Percentiles rank a stretch among this genome's conserved stretches.
phyloP scores from a whole-genome alignment of 805 yeast genomes.

The Candida vaughaniae region DNA sequence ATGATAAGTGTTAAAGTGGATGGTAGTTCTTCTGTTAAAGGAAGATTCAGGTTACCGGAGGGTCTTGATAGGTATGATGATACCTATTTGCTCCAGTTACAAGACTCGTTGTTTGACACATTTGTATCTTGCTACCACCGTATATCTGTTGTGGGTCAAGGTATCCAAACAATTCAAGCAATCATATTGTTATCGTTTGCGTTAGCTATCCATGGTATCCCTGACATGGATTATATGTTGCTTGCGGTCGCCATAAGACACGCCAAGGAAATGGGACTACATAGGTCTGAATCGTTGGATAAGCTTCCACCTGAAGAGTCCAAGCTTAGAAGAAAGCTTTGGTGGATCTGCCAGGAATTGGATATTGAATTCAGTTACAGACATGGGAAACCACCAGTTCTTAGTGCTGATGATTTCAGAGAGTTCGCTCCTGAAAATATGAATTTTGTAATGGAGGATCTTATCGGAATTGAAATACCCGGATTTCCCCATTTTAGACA shows the following conservation, averaged over 20 bases:
- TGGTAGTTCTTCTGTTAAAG: background rate
- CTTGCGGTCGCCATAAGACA: constrained; percentile 33
- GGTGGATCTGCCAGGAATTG: constrained; percentile 35
- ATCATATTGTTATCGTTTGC: constrained; percentile 45
- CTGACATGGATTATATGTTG: constrained; percentile 28
- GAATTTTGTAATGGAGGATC: background rate
- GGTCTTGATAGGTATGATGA: background rate
- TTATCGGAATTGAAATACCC: background rate
- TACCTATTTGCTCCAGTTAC: constrained; percentile 5
- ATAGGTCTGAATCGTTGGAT: constrained; percentile 29
- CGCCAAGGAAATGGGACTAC: constrained; percentile 43
- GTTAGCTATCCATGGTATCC: constrained; percentile 27
- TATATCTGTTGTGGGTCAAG: constrained; percentile 49
- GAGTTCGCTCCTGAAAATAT: constrained; percentile 1
- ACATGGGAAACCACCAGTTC: constrained; percentile 38
- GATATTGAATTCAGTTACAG: constrained; percentile 40
- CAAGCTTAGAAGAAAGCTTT: constrained; percentile 23
- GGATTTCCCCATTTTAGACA: too few relatives aligned
- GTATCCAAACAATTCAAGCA: constrained; percentile 50
- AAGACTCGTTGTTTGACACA: constrained; percentile 18
- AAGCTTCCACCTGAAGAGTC: constrained; percentile 19
- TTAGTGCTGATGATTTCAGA: constrained; percentile 16
- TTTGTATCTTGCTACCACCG: constrained; percentile 53
- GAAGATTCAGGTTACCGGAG: background rate
- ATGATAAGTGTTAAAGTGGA: constrained; percentile 4